Percentiles rank a stretch among this genome's conserved stretches.
phyloP scores from a whole-genome alignment of 2,329 filamentous ascomycete genomes.

The Botryosphaeria dothidea region DNA sequence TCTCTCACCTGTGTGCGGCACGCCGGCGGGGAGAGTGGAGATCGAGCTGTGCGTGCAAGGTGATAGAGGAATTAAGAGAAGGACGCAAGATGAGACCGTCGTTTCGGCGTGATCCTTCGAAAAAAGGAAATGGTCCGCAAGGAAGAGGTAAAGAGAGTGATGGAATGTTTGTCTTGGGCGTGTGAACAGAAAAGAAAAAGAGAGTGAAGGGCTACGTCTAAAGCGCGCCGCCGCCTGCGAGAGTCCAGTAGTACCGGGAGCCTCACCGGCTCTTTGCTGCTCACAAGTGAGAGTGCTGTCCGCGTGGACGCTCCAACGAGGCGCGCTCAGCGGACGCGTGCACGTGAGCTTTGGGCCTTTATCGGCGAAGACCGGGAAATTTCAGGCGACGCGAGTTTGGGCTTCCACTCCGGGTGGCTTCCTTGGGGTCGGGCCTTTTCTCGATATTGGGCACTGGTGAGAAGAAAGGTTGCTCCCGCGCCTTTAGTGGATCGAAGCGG shows the following conservation, averaged over 20 bases:
- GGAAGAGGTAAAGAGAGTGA: too few relatives aligned
- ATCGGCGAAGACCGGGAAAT: constrained; percentile 2
- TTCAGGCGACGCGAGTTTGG: background rate
- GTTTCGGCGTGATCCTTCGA: too few relatives aligned
- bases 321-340: background rate
- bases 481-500: background rate
- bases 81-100: too few relatives aligned
- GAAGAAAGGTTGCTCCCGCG: background rate
- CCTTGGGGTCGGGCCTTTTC: constrained; percentile 1
- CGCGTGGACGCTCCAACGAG: background rate
- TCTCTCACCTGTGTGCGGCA: background rate
- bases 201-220: background rate
- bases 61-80: too few relatives aligned
- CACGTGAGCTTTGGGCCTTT: background rate
- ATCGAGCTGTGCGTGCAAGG: too few relatives aligned
- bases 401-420: background rate
- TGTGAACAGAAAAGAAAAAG: background rate
- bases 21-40: too few relatives aligned
- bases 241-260: too few relatives aligned
- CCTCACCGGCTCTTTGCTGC: background rate
- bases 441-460: background rate
- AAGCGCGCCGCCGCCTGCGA: background rate
- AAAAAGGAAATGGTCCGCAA: too few relatives aligned
- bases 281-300: background rate
- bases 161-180: too few relatives aligned